A percentile compares a stretch with the other conserved stretches of the same genome.
Conservation (phyloP, 257 asterid species). For the Solanum raphanifolium region DNA sequence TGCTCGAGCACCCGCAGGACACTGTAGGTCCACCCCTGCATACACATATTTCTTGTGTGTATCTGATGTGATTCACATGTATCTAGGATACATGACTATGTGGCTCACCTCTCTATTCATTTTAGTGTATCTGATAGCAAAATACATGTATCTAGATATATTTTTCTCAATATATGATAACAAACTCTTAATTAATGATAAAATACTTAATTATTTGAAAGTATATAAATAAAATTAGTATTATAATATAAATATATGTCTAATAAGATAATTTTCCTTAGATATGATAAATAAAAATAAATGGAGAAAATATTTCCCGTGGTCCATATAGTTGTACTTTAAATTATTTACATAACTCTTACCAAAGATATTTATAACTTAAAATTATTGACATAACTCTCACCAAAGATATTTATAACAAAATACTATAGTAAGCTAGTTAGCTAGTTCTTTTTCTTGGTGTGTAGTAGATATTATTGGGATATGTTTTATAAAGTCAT, state of each 20-base stretch:
- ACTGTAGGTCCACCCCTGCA: neutral
- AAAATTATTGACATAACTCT: neutral
- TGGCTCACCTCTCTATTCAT: neutral
- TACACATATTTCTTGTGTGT: neutral
- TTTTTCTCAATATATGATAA: no score
- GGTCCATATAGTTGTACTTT: neutral
- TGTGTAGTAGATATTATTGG: neutral
- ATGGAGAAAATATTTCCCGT: neutral
- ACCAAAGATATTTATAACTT: neutral
- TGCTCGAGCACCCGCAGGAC: neutral
- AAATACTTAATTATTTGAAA: no score
- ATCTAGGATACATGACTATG: no score
- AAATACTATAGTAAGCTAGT: neutral
- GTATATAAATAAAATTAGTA: neutral
- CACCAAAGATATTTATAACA: neutral
- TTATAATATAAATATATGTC: no score
- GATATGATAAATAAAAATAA: no score
- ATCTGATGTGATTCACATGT: neutral
- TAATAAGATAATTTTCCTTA: no score
- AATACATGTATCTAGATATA: no score
- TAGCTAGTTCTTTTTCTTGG: neutral
- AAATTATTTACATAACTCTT: neutral
- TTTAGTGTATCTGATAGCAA: no score
- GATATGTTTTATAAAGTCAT: neutral
- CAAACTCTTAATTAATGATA: no score